A percentile compares a stretch with the other conserved stretches of the same genome.
phyloP scores from a whole-genome alignment of 345 rosid genomes.

The Iberis pinnata region DNA sequence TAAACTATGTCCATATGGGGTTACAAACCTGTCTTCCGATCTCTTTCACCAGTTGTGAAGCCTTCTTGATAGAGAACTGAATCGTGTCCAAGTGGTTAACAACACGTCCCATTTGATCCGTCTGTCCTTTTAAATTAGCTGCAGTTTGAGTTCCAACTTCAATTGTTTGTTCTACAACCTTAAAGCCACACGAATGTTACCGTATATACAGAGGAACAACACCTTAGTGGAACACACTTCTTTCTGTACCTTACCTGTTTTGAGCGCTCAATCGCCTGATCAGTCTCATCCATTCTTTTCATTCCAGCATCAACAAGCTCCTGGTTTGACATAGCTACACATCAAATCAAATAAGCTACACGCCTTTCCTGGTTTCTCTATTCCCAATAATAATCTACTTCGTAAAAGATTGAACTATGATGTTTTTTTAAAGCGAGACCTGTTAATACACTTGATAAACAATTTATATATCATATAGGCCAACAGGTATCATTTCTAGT shows the following conservation, averaged over 20 bases:
- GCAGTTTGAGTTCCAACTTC: constrained; percentile 99
- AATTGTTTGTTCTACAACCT: constrained; percentile 96
- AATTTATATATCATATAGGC: not conserved
- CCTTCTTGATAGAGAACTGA: constrained; percentile 96
- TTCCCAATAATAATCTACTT: constrained; percentile 5
- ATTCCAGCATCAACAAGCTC: constrained; percentile 72
- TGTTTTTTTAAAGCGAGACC: not conserved
- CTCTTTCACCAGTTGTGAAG: constrained; percentile 96
- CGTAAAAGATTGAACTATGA: not conserved
- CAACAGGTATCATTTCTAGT: not conserved
- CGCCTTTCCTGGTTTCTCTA: not conserved
- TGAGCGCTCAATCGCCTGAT: constrained; percentile 90
- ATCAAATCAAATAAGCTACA: constrained; percentile 18
- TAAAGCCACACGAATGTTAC: constrained; percentile 15
- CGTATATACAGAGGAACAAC: constrained; percentile 1
- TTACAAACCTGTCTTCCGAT: constrained; percentile 88
- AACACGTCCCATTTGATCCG: constrained; percentile 98
- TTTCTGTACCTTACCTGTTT: constrained; percentile 46
- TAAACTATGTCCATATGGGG: not conserved
- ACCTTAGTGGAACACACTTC: not conserved
- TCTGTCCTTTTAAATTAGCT: constrained; percentile 84
- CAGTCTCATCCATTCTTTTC: constrained; percentile 92
- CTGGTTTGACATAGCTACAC: constrained; percentile 85
- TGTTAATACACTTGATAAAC: not conserved
- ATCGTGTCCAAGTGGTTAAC: constrained; percentile 95